These are phyloP conservation scores for Fusarium sp. DNA, from an alignment of 2,329 filamentous ascomycete genomes.

Conservation along the genomic window DNA sequence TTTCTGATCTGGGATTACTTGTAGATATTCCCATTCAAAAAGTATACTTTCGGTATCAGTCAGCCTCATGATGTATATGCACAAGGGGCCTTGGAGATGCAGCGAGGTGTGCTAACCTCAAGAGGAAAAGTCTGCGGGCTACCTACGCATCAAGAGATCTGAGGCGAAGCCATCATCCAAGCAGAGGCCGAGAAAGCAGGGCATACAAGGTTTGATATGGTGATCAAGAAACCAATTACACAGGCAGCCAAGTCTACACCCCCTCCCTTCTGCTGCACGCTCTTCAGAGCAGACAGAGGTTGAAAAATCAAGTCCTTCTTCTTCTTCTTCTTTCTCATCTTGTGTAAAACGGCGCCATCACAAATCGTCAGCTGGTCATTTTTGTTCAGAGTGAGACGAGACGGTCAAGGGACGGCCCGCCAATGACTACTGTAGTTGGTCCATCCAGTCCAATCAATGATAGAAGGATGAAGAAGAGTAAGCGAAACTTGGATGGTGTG, in stretches of 20 bases:
- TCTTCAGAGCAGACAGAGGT: neutral
- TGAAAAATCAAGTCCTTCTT: neutral
- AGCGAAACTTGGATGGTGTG: conserved; percentile 3
- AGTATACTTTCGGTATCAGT: neutral
- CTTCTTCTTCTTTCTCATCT: neutral
- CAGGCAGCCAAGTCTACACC: conserved; percentile 7
- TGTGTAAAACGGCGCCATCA: conserved; percentile 3
- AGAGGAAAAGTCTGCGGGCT: conserved; percentile 37
- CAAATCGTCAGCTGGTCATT: conserved; percentile 31
- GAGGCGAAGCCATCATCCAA: conserved; percentile 38
- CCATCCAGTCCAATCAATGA: conserved; percentile 28
- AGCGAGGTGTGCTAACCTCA: conserved; percentile 35
- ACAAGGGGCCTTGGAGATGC: conserved; percentile 36
- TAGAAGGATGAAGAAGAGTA: conserved; percentile 7
- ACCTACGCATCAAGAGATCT: conserved; percentile 39
- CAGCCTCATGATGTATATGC: conserved; percentile 44
- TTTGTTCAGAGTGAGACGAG: conserved; percentile 31
- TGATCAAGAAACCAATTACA: too few relatives aligned
- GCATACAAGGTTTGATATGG: too few relatives aligned
- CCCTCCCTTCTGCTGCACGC: neutral
- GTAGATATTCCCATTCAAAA: too few relatives aligned
- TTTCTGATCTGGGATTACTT: too few relatives aligned
- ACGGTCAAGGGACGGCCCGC: conserved; percentile 44
- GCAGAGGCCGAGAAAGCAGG: conserved; percentile 4
- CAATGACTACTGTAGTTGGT: conserved; percentile 23